Percentiles rank a stretch among this genome's conserved stretches.
These are phyloP conservation scores for Hypoxylon sp. DNA, from an alignment of 2,329 filamentous ascomycete genomes.

Conservation along the genomic window DNA sequence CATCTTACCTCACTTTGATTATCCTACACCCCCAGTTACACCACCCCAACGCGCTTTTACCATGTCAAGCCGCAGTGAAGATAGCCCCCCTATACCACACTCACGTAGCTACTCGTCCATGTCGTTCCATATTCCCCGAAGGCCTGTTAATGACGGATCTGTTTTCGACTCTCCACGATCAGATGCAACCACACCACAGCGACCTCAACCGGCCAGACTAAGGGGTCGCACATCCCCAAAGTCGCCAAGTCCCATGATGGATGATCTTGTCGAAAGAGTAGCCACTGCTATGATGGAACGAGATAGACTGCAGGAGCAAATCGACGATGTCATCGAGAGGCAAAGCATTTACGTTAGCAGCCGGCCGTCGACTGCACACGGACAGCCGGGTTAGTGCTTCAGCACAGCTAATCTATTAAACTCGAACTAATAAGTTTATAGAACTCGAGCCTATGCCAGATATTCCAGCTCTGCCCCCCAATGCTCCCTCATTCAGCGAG, in stretches of 20 bases:
- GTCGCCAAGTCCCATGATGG: slow-evolving; percentile 58
- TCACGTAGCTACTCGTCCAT: slow-evolving; percentile 66
- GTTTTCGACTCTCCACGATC: slow-evolving; percentile 53
- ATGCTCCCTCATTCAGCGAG: slow-evolving; percentile 71
- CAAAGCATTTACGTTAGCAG: slow-evolving; percentile 70
- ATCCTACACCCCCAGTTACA: slow-evolving; percentile 54
- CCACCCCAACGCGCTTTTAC: slow-evolving; percentile 60
- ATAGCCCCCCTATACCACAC: slow-evolving; percentile 56
- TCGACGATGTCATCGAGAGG: slow-evolving; percentile 72
- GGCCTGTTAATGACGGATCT: slow-evolving; percentile 57
- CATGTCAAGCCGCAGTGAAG: slow-evolving; percentile 54
- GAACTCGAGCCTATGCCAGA: slow-evolving; percentile 68
- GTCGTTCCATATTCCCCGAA: slow-evolving; percentile 70
- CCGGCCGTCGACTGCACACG: slow-evolving; percentile 67
- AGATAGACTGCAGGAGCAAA: slow-evolving; percentile 70
- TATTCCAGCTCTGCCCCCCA: slow-evolving; percentile 70
- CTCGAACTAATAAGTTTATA: slow-evolving; percentile 46
- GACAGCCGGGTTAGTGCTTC: slow-evolving; percentile 54
- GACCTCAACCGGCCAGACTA: slow-evolving; percentile 63
- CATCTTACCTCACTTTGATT: slow-evolving; percentile 67
- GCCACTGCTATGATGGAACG: slow-evolving; percentile 71
- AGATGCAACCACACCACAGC: slow-evolving; percentile 56
- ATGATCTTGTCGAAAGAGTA: slow-evolving; percentile 68
- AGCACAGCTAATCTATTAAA: slow-evolving; percentile 4
- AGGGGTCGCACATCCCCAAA: slow-evolving; percentile 61